These are phyloP conservation scores for Citrus trifoliata DNA, from an alignment of 345 rosid genomes.

Conservation along the genomic window DNA sequence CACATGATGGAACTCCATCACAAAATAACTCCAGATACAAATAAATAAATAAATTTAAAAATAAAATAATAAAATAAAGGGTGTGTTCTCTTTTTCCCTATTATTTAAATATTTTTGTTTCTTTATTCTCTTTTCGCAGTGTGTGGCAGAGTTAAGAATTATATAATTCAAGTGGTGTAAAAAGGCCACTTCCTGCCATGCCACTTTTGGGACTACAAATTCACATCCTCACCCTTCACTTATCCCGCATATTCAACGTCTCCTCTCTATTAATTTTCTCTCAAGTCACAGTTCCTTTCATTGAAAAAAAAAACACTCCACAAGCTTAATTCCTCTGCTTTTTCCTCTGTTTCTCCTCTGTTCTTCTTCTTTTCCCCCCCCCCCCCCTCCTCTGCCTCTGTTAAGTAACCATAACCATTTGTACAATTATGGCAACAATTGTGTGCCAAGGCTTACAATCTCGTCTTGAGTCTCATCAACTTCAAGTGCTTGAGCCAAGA, in stretches of 20 bases:
- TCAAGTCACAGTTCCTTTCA: slow-evolving; percentile 1
- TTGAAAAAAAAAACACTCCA: background rate
- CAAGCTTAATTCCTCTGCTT: slow-evolving; percentile 11
- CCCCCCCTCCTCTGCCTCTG: no score
- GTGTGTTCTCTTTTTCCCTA: background rate
- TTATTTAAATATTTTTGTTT: slow-evolving; percentile 12
- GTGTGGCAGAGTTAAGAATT: slow-evolving; percentile 36
- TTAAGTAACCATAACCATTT: background rate
- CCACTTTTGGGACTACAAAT: slow-evolving; percentile 53
- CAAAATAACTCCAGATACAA: background rate
- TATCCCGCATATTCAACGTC: slow-evolving; percentile 28
- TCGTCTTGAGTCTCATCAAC: slow-evolving; percentile 42
- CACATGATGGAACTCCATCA: background rate
- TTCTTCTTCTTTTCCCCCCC: background rate
- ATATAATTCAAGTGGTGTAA: slow-evolving; percentile 40
- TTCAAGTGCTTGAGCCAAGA: slow-evolving; percentile 44
- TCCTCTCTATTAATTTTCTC: background rate
- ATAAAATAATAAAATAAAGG: background rate
- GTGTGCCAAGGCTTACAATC: slow-evolving; percentile 63
- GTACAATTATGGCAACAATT: slow-evolving; percentile 53
- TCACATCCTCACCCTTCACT: slow-evolving; percentile 30
- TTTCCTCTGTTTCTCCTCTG: slow-evolving; percentile 15
- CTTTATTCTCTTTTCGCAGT: slow-evolving; percentile 22
- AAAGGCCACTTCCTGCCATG: slow-evolving; percentile 12
- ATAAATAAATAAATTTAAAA: background rate